These are phyloP conservation scores for Lepidium didymum DNA, from an alignment of 345 rosid species.

Conservation along the genomic window DNA sequence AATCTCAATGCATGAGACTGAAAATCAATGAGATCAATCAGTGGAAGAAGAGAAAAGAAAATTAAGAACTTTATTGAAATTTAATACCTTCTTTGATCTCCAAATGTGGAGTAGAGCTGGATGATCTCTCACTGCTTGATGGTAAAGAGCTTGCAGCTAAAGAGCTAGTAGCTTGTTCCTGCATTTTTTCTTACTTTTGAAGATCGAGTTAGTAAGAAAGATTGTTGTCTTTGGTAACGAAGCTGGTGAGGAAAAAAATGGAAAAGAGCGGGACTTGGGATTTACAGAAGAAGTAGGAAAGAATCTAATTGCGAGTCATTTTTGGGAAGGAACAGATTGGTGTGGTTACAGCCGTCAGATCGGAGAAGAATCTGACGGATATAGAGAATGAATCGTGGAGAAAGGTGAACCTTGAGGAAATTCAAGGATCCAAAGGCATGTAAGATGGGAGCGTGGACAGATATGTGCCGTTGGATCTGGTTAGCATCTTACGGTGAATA, in stretches of 20 bases:
- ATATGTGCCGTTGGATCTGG: background rate
- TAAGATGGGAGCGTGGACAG: slow-evolving; percentile 34
- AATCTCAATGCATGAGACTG: slow-evolving; percentile 3
- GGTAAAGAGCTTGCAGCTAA: slow-evolving; percentile 78
- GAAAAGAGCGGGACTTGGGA: slow-evolving; percentile 57
- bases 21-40: background rate
- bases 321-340: slow-evolving; percentile 17
- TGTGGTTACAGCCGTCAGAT: slow-evolving; percentile 32
- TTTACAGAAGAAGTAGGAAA: slow-evolving; percentile 18
- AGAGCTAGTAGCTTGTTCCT: slow-evolving; percentile 79
- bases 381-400: slow-evolving; percentile 35
- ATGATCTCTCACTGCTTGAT: slow-evolving; percentile 94
- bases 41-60: background rate
- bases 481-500: slow-evolving; percentile 32
- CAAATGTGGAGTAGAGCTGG: slow-evolving; percentile 84
- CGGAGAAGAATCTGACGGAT: slow-evolving; percentile 25
- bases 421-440: slow-evolving; percentile 36
- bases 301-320: slow-evolving; percentile 12
- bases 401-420: slow-evolving; percentile 35
- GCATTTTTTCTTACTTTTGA: slow-evolving; percentile 41
- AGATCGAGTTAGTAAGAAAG: background rate
- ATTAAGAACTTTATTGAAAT: no score
- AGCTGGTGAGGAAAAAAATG: background rate
- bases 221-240: background rate
- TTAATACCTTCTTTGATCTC: slow-evolving; percentile 76